phyloP scores from a whole-genome alignment of 2,329 filamentous ascomycete species.

The Aspergillus texensis region DNA sequence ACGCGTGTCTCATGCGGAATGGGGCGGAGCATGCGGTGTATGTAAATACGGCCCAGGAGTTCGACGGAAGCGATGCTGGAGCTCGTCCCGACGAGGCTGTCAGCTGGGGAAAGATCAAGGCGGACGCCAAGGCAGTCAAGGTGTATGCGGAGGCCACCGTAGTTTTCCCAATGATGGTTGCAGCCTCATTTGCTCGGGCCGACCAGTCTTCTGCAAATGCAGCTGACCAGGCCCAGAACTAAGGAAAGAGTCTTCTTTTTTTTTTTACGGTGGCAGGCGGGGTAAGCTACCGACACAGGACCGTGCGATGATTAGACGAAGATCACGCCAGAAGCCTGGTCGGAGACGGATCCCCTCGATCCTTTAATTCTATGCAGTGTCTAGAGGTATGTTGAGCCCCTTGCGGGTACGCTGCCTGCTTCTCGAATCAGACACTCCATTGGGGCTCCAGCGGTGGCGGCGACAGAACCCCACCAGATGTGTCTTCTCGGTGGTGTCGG shows the following conservation, averaged over 20 bases:
- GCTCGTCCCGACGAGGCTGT: slow-evolving; percentile 95
- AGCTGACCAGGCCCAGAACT: slow-evolving; percentile 15
- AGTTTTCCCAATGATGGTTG: slow-evolving; percentile 68
- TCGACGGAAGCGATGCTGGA: slow-evolving; percentile 94
- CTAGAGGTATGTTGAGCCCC: background rate
- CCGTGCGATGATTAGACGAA: background rate
- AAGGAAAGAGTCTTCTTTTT: slow-evolving; percentile 1
- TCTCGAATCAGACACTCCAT: background rate
- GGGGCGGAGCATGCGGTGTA: slow-evolving; percentile 96
- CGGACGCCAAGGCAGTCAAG: slow-evolving; percentile 86
- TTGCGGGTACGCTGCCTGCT: background rate
- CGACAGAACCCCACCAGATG: background rate
- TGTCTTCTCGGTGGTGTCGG: background rate
- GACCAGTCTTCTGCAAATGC: slow-evolving; percentile 13
- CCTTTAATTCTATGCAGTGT: background rate
- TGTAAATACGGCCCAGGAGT: slow-evolving; percentile 96
- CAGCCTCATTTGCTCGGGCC: slow-evolving; percentile 63
- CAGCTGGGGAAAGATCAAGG: slow-evolving; percentile 98
- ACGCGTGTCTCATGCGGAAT: slow-evolving; percentile 96
- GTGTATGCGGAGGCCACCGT: slow-evolving; percentile 72
- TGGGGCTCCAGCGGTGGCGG: background rate
- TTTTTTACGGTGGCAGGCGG: background rate
- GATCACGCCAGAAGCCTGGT: background rate
- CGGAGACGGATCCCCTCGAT: background rate
- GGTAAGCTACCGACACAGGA: background rate